phyloP scores from a whole-genome alignment of 1,139 yeast species.

The Geotrichum europaeum region DNA sequence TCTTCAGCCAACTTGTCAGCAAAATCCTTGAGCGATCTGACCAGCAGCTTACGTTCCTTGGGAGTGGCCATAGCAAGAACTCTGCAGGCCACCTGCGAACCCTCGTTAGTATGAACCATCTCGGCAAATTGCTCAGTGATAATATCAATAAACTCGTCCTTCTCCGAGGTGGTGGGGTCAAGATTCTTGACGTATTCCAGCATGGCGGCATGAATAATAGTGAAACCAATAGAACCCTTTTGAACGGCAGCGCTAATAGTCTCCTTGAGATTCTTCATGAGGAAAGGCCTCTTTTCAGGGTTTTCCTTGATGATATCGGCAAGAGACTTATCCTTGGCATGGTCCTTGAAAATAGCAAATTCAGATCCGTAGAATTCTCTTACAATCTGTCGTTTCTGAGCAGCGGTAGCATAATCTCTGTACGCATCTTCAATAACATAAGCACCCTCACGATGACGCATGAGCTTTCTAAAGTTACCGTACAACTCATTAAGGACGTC shows the following conservation, averaged over 20 bases:
- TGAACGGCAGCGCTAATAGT: slow-evolving; percentile 88
- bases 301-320: slow-evolving; percentile 61
- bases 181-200: slow-evolving; percentile 74
- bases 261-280: slow-evolving; percentile 69
- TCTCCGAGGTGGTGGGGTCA: slow-evolving; percentile 50
- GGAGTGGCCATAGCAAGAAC: slow-evolving; percentile 81
- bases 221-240: slow-evolving; percentile 95
- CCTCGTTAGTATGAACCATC: slow-evolving; percentile 91
- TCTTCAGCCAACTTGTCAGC: slow-evolving; percentile 68
- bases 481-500: slow-evolving; percentile 76
- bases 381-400: slow-evolving; percentile 83
- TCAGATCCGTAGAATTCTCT: slow-evolving; percentile 98
- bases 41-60: slow-evolving; percentile 79
- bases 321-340: slow-evolving; percentile 57
- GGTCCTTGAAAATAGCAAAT: slow-evolving; percentile 81
- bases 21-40: slow-evolving; percentile 69
- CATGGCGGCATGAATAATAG: slow-evolving; percentile 95
- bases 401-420: slow-evolving; percentile 75
- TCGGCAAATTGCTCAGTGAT: slow-evolving; percentile 88
- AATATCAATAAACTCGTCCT: slow-evolving; percentile 75
- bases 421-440: slow-evolving; percentile 92
- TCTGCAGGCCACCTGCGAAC: slow-evolving; percentile 81
- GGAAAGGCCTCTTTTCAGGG: slow-evolving; percentile 75
- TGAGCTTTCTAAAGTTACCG: slow-evolving; percentile 82
- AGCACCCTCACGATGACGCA: slow-evolving; percentile 99